Conservation (phyloP, 2,329 filamentous ascomycete genomes). For the Aspergillus neotritici region DNA sequence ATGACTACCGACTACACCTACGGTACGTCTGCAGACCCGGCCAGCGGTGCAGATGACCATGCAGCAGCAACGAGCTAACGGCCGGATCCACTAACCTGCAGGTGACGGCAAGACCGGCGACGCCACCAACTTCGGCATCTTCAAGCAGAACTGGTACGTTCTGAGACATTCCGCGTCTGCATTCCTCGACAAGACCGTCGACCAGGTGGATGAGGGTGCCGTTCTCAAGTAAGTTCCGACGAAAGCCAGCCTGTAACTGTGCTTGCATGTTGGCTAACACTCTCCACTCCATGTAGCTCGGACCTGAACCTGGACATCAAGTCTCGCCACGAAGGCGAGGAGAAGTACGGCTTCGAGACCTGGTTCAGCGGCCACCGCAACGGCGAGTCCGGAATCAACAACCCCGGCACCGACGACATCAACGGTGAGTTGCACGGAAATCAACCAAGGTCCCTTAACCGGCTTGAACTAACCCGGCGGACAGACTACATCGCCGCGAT, state of each 20-base stretch:
- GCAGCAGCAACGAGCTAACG: too few relatives aligned
- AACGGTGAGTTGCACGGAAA: conserved; percentile 1
- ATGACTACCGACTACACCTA: conserved; percentile 15
- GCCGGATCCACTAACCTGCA: background rate
- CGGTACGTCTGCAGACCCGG: conserved; percentile 4
- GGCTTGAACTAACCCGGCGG: too few relatives aligned
- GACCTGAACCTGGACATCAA: conserved; percentile 16
- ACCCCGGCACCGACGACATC: conserved; percentile 15
- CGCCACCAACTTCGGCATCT: conserved; percentile 26
- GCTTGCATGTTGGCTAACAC: background rate
- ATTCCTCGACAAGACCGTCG: conserved; percentile 16
- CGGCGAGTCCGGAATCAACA: conserved; percentile 17
- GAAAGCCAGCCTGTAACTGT: background rate
- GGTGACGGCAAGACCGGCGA: conserved; percentile 25
- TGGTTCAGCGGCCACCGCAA: conserved; percentile 24
- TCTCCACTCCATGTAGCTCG: conserved; percentile 2
- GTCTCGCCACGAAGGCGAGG: conserved; percentile 20
- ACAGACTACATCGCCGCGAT: conserved; percentile 22
- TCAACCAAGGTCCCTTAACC: too few relatives aligned
- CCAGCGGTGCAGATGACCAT: too few relatives aligned
- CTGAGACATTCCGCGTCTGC: conserved; percentile 21
- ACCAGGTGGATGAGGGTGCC: conserved; percentile 22
- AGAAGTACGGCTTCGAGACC: conserved; percentile 20
- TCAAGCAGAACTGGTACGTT: conserved; percentile 31
- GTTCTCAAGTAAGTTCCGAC: conserved; percentile 20